Evolutionary conservation across 768 basidiomycete species (phyloP).

Genomic region (Suillus ampliporus): DNA sequence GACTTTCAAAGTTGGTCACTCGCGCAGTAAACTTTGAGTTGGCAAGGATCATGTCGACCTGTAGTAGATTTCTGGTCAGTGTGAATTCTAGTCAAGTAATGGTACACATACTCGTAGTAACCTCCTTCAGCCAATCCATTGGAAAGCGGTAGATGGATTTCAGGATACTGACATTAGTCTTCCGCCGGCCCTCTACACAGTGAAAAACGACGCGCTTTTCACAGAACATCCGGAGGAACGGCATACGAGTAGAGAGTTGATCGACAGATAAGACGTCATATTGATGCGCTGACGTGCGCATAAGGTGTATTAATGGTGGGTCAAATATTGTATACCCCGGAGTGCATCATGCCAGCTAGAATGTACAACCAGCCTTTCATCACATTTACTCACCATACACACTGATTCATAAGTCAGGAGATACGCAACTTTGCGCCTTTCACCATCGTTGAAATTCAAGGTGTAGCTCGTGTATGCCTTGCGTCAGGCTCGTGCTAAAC

Average conservation of each 20-base stretch:
- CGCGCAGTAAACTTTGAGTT: constrained; percentile 92
- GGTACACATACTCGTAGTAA: constrained; percentile 74
- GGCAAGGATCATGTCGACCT: constrained; percentile 88
- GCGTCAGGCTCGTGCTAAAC: no score
- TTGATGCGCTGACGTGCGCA: constrained; percentile 46
- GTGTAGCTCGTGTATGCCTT: no score
- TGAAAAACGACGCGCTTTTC: constrained; percentile 92
- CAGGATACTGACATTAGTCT: constrained; percentile 53
- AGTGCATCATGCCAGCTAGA: no score
- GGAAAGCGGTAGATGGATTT: constrained; percentile 85
- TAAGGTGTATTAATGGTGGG: constrained; percentile 61
- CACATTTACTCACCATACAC: no score
- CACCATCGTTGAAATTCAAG: no score
- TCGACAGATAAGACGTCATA: constrained; percentile 94
- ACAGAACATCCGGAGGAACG: constrained; percentile 70
- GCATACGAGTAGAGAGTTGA: constrained; percentile 93
- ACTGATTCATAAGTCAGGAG: no score
- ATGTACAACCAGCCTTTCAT: no score
- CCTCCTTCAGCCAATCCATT: constrained; percentile 89
- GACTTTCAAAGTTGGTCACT: constrained; percentile 77
- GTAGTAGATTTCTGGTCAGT: constrained; percentile 51
- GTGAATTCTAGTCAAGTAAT: no score
- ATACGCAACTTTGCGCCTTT: no score
- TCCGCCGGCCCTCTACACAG: constrained; percentile 66
- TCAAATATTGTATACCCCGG: no score